These are phyloP conservation scores for Macadamia tetraphylla DNA, from an alignment of 164 flowering plant genomes.

Conservation along the genomic window DNA sequence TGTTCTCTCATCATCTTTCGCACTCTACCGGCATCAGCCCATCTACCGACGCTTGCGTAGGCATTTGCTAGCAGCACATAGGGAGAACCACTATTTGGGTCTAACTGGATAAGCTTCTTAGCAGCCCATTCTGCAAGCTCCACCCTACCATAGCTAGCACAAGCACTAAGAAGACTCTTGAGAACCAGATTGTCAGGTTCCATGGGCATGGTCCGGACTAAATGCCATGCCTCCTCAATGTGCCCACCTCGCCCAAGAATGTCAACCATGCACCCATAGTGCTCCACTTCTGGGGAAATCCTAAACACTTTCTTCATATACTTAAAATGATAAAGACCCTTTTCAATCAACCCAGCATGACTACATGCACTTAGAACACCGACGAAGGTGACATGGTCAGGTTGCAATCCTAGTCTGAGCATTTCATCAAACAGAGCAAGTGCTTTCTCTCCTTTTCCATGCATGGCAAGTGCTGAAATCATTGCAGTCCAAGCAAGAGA, in stretches of 20 bases:
- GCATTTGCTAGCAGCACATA: slow-evolving; percentile 10
- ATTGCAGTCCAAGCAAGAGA: slow-evolving; percentile 9
- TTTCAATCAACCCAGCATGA: slow-evolving; percentile 9
- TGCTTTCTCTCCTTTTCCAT: slow-evolving; percentile 1
- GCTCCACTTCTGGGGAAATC: slow-evolving; percentile 1
- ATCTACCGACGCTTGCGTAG: slow-evolving; percentile 4
- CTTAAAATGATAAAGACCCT: not conserved
- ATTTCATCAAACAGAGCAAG: slow-evolving; percentile 13
- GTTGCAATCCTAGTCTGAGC: slow-evolving; percentile 5
- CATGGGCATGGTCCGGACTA: slow-evolving; percentile 9
- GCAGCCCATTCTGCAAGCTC: slow-evolving; percentile 3
- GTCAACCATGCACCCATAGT: slow-evolving; percentile 13
- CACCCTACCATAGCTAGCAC: slow-evolving; percentile 3
- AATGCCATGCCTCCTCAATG: slow-evolving; percentile 8
- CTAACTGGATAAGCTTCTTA: not conserved
- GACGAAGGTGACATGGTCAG: slow-evolving; percentile 8
- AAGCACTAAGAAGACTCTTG: slow-evolving; percentile 10
- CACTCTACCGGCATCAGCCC: slow-evolving; percentile 3
- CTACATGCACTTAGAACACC: slow-evolving; percentile 16
- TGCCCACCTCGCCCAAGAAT: slow-evolving; percentile 10
- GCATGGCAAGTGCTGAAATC: slow-evolving; percentile 6
- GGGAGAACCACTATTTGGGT: slow-evolving; percentile 6
- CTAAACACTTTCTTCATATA: slow-evolving; percentile 1
- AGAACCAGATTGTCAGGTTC: slow-evolving; percentile 5
- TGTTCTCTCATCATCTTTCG: slow-evolving; percentile 14